phyloP scores from a whole-genome alignment of 768 basidiomycete species.

The Termitomyces sp. region DNA sequence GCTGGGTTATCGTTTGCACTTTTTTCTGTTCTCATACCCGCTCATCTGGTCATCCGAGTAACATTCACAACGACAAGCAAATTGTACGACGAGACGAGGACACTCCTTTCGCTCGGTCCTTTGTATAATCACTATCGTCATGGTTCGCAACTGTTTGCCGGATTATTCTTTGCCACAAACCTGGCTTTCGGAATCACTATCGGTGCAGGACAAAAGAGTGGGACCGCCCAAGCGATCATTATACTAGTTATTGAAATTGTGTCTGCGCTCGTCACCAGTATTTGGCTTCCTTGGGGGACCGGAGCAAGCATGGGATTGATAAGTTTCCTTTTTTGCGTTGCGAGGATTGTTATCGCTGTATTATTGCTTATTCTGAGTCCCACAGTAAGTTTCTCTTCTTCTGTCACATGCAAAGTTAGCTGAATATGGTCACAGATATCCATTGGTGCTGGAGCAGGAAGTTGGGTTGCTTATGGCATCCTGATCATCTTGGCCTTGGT shows the following conservation, averaged over 20 bases:
- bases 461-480: slow-evolving; percentile 94
- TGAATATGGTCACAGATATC: slow-evolving; percentile 52
- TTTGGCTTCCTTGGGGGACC: slow-evolving; percentile 96
- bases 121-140: slow-evolving; percentile 94
- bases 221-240: slow-evolving; percentile 87
- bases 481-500: slow-evolving; percentile 78
- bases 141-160: slow-evolving; percentile 85
- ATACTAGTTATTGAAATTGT: slow-evolving; percentile 86
- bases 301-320: slow-evolving; percentile 96
- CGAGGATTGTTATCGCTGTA: slow-evolving; percentile 85
- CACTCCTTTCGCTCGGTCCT: slow-evolving; percentile 83
- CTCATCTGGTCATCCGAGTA: slow-evolving; percentile 71
- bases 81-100: slow-evolving; percentile 91
- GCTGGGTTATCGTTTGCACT: slow-evolving; percentile 77
- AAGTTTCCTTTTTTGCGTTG: slow-evolving; percentile 89
- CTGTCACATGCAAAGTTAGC: slow-evolving; percentile 8
- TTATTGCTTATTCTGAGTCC: slow-evolving; percentile 87
- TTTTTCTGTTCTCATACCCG: slow-evolving; percentile 75
- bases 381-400: slow-evolving; percentile 48
- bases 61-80: slow-evolving; percentile 79
- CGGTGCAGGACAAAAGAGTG: slow-evolving; percentile 85
- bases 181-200: slow-evolving; percentile 79
- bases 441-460: slow-evolving; percentile 71
- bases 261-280: slow-evolving; percentile 81
- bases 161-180: slow-evolving; percentile 75